Percentiles rank a stretch among this genome's conserved stretches.
Evolutionary conservation across 306 rosid species (phyloP).

Genomic region (Betula pendula): DNA sequence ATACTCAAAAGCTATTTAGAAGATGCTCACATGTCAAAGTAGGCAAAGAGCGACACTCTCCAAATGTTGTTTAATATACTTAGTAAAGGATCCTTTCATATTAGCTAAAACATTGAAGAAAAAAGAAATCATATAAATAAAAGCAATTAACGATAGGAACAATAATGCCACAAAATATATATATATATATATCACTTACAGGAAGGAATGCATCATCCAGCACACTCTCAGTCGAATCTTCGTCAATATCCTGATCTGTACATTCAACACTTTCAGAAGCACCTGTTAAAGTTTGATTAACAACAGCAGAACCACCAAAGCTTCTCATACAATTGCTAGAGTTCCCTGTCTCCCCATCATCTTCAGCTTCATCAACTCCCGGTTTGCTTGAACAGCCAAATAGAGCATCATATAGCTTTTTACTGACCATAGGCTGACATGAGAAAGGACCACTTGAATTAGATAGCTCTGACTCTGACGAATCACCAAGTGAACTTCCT

Average conservation of each 20-base stretch:
- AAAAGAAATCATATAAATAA: not conserved
- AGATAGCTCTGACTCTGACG: conserved; percentile 50
- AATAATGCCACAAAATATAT: not conserved
- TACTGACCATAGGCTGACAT: conserved; percentile 68
- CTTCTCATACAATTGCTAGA: conserved; percentile 30
- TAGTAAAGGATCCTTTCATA: not conserved
- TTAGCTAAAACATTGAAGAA: not conserved
- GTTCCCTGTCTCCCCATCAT: conserved; percentile 31
- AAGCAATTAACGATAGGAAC: not conserved
- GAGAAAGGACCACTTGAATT: conserved; percentile 55
- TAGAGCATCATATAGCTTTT: conserved; percentile 65
- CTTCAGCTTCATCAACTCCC: conserved; percentile 37
- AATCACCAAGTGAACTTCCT: conserved; percentile 44
- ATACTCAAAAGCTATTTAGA: not conserved
- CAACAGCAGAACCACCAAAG: conserved; percentile 45
- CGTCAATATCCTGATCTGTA: conserved; percentile 43
- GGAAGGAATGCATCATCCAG: conserved; percentile 33
- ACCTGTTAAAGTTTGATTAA: conserved; percentile 36
- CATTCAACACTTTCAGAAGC: conserved; percentile 39
- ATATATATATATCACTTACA: conserved; percentile 43
- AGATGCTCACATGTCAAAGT: not conserved
- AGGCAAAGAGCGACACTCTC: not conserved
- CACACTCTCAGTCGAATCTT: conserved; percentile 36
- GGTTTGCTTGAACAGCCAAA: conserved; percentile 42
- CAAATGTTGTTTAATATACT: not conserved